Conservation (phyloP, 805 yeast genomes). For the Hanseniaspora lachancei region DNA sequence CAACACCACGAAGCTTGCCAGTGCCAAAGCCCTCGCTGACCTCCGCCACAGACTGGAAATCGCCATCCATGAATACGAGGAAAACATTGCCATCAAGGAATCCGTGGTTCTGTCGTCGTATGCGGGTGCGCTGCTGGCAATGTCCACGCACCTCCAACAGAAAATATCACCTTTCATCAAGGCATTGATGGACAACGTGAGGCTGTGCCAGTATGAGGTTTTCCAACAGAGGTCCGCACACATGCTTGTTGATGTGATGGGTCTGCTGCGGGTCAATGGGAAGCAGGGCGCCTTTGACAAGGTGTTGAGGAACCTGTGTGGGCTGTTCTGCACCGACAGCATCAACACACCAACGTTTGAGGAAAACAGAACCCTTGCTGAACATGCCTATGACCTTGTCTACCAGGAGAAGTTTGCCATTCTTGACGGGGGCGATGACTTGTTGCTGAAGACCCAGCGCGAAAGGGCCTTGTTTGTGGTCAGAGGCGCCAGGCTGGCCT, state of each 20-base stretch:
- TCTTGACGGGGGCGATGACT: conserved; percentile 38
- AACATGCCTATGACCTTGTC: conserved; percentile 54
- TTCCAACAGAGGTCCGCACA: conserved; percentile 62
- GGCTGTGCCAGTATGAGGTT: conserved; percentile 51
- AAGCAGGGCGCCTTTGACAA: conserved; percentile 75
- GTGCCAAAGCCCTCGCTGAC: conserved; percentile 63
- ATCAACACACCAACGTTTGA: conserved; percentile 88
- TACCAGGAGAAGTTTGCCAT: conserved; percentile 63
- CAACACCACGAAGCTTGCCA: conserved; percentile 56
- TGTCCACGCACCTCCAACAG: conserved; percentile 41
- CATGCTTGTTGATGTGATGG: conserved; percentile 52
- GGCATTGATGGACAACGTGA: conserved; percentile 83
- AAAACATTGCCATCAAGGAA: conserved; percentile 37
- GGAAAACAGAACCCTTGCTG: conserved; percentile 43
- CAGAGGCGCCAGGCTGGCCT: conserved; percentile 64
- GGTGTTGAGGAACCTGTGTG: conserved; percentile 79
- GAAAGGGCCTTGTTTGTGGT: conserved; percentile 69
- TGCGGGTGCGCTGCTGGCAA: conserved; percentile 54
- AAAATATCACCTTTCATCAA: conserved; percentile 82
- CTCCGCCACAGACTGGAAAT: conserved; percentile 53
- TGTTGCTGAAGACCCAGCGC: conserved; percentile 48
- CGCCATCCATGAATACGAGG: conserved; percentile 57
- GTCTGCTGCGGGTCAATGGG: conserved; percentile 40
- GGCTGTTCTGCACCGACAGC: conserved; percentile 87
- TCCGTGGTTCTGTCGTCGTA: conserved; percentile 56